phyloP scores from a whole-genome alignment of 1,139 yeast genomes.

The Insectozyma bohioensis region DNA sequence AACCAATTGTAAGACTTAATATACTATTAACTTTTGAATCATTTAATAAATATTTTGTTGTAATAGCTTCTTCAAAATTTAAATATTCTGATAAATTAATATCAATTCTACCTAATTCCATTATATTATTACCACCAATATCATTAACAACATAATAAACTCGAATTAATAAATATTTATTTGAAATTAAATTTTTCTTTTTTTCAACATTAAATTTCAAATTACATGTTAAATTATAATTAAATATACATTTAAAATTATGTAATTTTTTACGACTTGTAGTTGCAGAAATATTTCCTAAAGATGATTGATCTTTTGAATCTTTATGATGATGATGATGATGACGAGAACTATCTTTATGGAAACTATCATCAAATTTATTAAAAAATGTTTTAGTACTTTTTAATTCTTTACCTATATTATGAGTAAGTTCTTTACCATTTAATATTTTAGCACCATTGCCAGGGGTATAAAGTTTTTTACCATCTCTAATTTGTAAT shows the following conservation, averaged over 20 bases:
- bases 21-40: constrained; percentile 83
- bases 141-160: constrained; percentile 42
- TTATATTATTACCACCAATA: constrained; percentile 15
- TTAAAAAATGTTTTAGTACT: constrained; percentile 12
- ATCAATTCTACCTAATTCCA: constrained; percentile 62
- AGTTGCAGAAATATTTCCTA: constrained; percentile 29
- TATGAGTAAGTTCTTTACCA: constrained; percentile 4
- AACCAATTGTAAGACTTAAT: constrained; percentile 44
- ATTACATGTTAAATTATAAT: constrained; percentile 39
- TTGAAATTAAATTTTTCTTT: constrained; percentile 35
- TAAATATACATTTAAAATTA: constrained; percentile 44
- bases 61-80: constrained; percentile 50
- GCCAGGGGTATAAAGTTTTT: constrained; percentile 7
- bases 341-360: constrained; percentile 1
- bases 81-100: constrained; percentile 75
- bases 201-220: constrained; percentile 37
- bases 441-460: constrained; percentile 7
- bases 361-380: constrained; percentile 12
- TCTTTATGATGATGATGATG: constrained; percentile 9
- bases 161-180: constrained; percentile 35
- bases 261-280: constrained; percentile 39
- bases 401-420: constrained; percentile 8
- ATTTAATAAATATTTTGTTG: constrained; percentile 66
- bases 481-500: constrained; percentile 35
- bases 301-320: constrained; percentile 6